Evolutionary conservation across 768 basidiomycete genomes (phyloP).

Genomic region (Naganishia friedmannii): DNA sequence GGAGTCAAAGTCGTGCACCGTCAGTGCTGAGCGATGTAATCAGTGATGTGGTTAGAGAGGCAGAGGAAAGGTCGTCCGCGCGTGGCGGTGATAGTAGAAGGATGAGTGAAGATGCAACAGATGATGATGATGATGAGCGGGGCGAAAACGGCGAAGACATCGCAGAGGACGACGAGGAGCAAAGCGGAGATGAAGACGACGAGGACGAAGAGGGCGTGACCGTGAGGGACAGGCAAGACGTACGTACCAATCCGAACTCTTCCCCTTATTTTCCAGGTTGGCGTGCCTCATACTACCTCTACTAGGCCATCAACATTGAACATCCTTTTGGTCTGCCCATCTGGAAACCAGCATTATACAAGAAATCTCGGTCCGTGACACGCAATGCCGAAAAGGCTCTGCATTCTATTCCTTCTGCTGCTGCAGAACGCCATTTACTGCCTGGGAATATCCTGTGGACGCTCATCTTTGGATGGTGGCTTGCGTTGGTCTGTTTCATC

Average conservation of each 20-base stretch:
- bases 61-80: constrained; percentile 9
- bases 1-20: constrained; percentile 6
- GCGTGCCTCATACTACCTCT: too few species aligned
- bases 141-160: background rate
- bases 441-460: constrained; percentile 95
- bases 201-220: constrained; percentile 85
- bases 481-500: constrained; percentile 67
- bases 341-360: constrained; percentile 99
- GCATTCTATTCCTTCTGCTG: constrained; percentile 85
- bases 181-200: constrained; percentile 42
- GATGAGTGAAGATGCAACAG: constrained; percentile 7
- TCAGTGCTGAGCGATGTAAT: constrained; percentile 18
- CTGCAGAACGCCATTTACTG: constrained; percentile 85
- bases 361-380: constrained; percentile 93
- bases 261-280: background rate
- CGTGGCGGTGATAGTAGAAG: background rate
- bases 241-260: constrained; percentile 48
- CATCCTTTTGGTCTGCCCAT: constrained; percentile 98
- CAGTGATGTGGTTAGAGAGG: constrained; percentile 3
- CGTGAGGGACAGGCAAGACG: constrained; percentile 89
- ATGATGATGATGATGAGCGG: background rate
- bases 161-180: background rate
- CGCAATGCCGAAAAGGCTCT: constrained; percentile 92
- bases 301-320: constrained; percentile 78
- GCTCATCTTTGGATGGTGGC: constrained; percentile 88